A percentile compares a stretch with the other conserved stretches of the same genome.
phyloP scores from a whole-genome alignment of 805 yeast genomes.

The Wickerhamomyces strasburgensis region DNA sequence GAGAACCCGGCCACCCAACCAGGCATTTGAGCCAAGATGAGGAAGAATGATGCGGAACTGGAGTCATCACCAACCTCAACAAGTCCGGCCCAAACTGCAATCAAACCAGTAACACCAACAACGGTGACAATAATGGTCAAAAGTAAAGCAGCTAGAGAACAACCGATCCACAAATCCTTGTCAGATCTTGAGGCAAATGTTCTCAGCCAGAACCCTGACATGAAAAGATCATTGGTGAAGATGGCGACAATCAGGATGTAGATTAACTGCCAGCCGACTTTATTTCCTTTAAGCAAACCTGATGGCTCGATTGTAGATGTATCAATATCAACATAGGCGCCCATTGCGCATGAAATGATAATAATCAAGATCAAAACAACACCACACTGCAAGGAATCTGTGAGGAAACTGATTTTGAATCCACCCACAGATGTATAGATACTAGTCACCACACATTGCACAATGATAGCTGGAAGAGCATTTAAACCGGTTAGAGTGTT shows the following conservation, averaged over 20 bases:
- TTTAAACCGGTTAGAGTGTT: slow-evolving; percentile 72
- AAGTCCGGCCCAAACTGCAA: slow-evolving; percentile 88
- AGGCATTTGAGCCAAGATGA: slow-evolving; percentile 68
- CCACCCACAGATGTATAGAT: slow-evolving; percentile 88
- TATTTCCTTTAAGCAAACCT: slow-evolving; percentile 58
- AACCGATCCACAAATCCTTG: slow-evolving; percentile 69
- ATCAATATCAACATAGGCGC: slow-evolving; percentile 59
- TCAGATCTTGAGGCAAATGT: slow-evolving; percentile 84
- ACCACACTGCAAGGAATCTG: slow-evolving; percentile 82
- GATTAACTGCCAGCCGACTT: slow-evolving; percentile 83
- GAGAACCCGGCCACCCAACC: slow-evolving; percentile 84
- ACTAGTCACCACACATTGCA: slow-evolving; percentile 82
- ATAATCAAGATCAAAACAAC: slow-evolving; percentile 63
- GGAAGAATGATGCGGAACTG: slow-evolving; percentile 67
- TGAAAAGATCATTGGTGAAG: slow-evolving; percentile 82
- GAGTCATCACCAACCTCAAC: slow-evolving; percentile 38
- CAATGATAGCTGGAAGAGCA: slow-evolving; percentile 76
- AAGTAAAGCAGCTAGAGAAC: slow-evolving; percentile 68
- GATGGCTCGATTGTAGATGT: slow-evolving; percentile 57
- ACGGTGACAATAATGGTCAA: slow-evolving; percentile 59
- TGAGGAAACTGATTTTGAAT: slow-evolving; percentile 78
- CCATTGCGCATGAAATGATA: slow-evolving; percentile 75
- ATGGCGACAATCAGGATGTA: slow-evolving; percentile 84
- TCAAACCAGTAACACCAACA: slow-evolving; percentile 77
- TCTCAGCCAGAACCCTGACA: slow-evolving; percentile 92